Conservation (phyloP, 768 basidiomycete species). For the Tulasnella sp. region DNA sequence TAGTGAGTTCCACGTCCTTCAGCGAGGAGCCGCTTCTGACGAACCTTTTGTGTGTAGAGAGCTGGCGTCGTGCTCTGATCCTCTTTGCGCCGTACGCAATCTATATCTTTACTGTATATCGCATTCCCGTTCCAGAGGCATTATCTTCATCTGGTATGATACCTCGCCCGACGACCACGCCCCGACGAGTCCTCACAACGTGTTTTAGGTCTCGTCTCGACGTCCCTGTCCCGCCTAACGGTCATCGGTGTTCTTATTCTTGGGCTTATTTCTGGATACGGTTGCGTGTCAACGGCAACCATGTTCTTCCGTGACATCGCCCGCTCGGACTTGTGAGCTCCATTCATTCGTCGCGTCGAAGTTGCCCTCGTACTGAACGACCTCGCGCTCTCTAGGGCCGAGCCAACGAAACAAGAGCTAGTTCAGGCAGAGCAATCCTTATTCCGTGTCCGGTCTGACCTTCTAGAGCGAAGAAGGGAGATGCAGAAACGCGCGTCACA, state of each 20-base stretch:
- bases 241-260: constrained; percentile 74
- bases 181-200: constrained; percentile 24
- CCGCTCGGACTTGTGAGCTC: constrained; percentile 10
- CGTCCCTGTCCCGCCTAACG: constrained; percentile 58
- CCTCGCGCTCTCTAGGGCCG: background rate
- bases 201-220: constrained; percentile 42
- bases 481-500: constrained; percentile 15
- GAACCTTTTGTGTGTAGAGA: background rate
- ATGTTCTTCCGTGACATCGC: constrained; percentile 22
- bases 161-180: background rate
- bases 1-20: background rate
- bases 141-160: constrained; percentile 11
- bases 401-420: constrained; percentile 30
- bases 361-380: constrained; percentile 31
- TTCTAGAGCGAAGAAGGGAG: constrained; percentile 28
- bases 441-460: constrained; percentile 29
- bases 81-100: constrained; percentile 50
- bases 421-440: constrained; percentile 29
- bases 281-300: constrained; percentile 33
- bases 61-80: constrained; percentile 34
- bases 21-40: background rate
- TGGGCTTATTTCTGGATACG: constrained; percentile 76
- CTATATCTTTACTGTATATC: constrained; percentile 59
- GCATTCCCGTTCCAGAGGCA: constrained; percentile 57
- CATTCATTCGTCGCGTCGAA: constrained; percentile 34